These are phyloP conservation scores for Trifolium subterraneum DNA, from an alignment of 306 rosid species.

Conservation along the genomic window DNA sequence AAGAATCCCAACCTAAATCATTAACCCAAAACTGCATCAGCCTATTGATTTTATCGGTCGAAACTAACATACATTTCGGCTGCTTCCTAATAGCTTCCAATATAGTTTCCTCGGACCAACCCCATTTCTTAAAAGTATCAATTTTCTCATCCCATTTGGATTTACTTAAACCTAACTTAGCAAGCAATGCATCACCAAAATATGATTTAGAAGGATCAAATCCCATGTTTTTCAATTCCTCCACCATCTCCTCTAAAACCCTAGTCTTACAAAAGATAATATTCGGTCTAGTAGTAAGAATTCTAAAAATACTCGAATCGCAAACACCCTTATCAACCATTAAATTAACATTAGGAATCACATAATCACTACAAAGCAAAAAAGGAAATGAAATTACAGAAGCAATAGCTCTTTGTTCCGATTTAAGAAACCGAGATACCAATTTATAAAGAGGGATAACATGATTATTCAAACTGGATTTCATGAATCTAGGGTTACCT, in stretches of 20 bases:
- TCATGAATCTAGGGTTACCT: background rate
- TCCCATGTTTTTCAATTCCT: conserved; percentile 49
- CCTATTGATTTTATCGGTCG: conserved; percentile 48
- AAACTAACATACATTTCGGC: conserved; percentile 47
- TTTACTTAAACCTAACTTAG: conserved; percentile 31
- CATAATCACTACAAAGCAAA: background rate
- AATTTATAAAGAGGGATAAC: conserved; percentile 18
- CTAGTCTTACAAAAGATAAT: accelerated
- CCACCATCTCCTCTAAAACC: background rate
- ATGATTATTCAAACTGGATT: background rate
- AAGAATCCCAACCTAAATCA: conserved; percentile 48
- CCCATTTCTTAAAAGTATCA: conserved; percentile 54
- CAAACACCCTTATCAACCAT: conserved; percentile 2
- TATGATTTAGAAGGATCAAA: conserved; percentile 40
- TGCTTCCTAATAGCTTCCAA: conserved; percentile 36
- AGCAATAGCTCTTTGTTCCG: background rate
- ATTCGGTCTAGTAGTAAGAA: background rate
- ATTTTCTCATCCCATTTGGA: conserved; percentile 53
- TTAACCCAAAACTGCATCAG: conserved; percentile 53
- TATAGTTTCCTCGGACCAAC: conserved; percentile 58
- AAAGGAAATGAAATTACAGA: background rate
- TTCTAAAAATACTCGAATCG: background rate
- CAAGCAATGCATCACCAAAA: conserved; percentile 45
- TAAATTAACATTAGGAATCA: background rate
- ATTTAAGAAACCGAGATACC: background rate